Base-by-base conservation (phyloP, 2,329 filamentous ascomycete species). In the Aspergillus novoparasiticus region DNA sequence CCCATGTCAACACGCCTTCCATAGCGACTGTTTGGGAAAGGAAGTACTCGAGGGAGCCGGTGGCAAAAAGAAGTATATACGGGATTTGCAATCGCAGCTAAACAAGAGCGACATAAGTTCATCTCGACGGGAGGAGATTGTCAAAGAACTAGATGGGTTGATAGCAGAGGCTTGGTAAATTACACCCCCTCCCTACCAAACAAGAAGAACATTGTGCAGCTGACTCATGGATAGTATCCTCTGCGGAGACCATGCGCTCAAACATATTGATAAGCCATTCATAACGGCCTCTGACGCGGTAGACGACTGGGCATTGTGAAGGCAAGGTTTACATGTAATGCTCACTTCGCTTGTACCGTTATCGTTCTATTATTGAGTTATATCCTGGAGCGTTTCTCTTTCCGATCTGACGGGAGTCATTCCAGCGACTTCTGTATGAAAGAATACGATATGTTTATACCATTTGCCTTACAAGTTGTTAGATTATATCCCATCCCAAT, bases 1-100 rank as follows among this genome's bases (percentile, higher is more conserved):
- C 69, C 95, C 95, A 0, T 99, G 95, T 78, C 95, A 99, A 81
- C 95, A 99, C 79, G 92, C 94, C 4, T 99, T 99, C 74, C 95
- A 99, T 78, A 94, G 92, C 48, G 95, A 99, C 75, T 99, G 95
- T 76, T 80, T 99, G 56, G 94, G 93, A 0, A 89, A 88, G 71
- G 91, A 90, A 73, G 93, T 98, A 0, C 85, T 97, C 59, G 91
- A 94, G 76, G 89, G 93, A 68, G 89, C 90, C 1, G 92, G 93
- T 0, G 90, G 88, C 21, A 92, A 90, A 78, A 88, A 90, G 19
- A 89, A 89, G 76, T 85, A 91, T 68, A 97, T 99, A 69, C 87
- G 87, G 64, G 93, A 97, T 78, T 81, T 97, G 68, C 94, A 98
- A 81, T 85, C 87, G 59, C 90, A 94, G 76, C 90, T 98, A 68